phyloP scores from a whole-genome alignment of 257 asterid species.

The Solanum chmielewskii region DNA sequence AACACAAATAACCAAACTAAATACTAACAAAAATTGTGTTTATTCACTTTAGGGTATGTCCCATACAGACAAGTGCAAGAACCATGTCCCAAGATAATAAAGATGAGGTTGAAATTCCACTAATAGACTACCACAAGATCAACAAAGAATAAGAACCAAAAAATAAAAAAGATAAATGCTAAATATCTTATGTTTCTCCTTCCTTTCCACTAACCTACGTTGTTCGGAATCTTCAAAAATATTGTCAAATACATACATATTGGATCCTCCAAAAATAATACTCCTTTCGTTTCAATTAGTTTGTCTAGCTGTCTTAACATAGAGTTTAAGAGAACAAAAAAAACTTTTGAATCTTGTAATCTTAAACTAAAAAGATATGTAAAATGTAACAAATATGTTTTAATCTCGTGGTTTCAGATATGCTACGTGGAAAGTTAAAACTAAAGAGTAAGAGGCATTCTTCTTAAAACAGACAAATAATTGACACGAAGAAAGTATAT shows the following conservation, averaged over 20 bases:
- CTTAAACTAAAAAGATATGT: neutral
- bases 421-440: neutral
- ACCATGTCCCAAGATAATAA: conserved; percentile 4
- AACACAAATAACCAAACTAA: neutral
- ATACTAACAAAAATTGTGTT: neutral
- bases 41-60: neutral
- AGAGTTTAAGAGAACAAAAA: neutral
- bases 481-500: neutral
- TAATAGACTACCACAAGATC: neutral
- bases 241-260: neutral
- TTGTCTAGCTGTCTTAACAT: no score
- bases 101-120: conserved; percentile 12
- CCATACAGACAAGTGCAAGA: neutral
- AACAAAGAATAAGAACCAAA: neutral
- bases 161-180: neutral
- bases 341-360: neutral
- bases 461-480: neutral
- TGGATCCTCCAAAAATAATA: neutral
- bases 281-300: accelerated
- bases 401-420: neutral
- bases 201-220: neutral
- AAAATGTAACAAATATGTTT: neutral
- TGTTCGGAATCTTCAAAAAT: neutral
- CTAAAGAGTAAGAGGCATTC: neutral
- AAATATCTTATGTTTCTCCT: neutral